These are phyloP conservation scores for Wickerhamiella nectarea DNA, from an alignment of 805 yeast genomes.

Conservation along the genomic window DNA sequence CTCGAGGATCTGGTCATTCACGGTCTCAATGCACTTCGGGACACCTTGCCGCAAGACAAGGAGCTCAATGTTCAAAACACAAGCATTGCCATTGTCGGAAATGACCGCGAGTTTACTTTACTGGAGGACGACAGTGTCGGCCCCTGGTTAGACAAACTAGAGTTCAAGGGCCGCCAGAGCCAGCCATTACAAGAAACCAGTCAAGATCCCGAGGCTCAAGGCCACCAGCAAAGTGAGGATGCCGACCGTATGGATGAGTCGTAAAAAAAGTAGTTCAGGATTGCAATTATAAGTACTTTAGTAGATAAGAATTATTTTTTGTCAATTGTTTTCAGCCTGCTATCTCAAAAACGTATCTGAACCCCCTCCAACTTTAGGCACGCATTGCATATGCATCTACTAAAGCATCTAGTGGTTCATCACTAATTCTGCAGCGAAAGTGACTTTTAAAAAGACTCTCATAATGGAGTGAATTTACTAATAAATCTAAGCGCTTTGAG, in stretches of 20 bases:
- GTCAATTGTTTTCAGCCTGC: no score
- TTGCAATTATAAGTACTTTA: no score
- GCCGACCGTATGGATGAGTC: slow-evolving; percentile 12
- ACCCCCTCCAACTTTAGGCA: no score
- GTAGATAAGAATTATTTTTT: not conserved
- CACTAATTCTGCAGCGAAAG: no score
- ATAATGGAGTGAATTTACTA: no score
- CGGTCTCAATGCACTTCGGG: slow-evolving; percentile 84
- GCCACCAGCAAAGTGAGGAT: slow-evolving; percentile 1
- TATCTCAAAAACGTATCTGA: no score
- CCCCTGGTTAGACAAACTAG: slow-evolving; percentile 68
- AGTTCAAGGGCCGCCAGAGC: slow-evolving; percentile 34
- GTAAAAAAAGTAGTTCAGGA: not conserved
- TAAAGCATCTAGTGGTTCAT: no score
- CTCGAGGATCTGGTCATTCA: slow-evolving; percentile 67
- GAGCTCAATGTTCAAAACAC: slow-evolving; percentile 76
- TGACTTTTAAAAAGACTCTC: no score
- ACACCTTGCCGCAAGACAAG: slow-evolving; percentile 87
- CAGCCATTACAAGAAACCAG: not conserved
- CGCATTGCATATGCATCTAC: no score
- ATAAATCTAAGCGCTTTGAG: no score
- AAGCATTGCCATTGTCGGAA: slow-evolving; percentile 85
- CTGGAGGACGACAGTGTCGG: slow-evolving; percentile 81
- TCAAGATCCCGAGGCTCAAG: not conserved
- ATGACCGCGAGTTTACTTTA: slow-evolving; percentile 55